Evolutionary conservation across 805 yeast species (phyloP).

Genomic region (Clavispora vitiphila): DNA sequence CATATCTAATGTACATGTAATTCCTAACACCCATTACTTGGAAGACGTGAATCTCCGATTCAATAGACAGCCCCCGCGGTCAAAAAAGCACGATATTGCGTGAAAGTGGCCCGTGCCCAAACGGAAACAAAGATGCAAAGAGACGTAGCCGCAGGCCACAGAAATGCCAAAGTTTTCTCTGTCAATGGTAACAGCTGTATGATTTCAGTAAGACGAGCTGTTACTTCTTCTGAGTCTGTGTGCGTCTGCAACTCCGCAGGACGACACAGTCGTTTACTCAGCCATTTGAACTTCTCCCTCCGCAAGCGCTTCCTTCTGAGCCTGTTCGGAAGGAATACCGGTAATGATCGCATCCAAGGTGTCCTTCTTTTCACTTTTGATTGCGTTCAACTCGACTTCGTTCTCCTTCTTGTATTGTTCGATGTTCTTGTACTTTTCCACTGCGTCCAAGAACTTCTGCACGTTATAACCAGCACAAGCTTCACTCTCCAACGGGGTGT

Average conservation of each 20-base stretch:
- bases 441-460: constrained; percentile 58
- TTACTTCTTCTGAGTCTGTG: too few species aligned
- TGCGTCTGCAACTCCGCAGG: neutral
- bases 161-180: neutral
- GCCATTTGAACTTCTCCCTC: constrained; percentile 3
- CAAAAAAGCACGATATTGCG: neutral
- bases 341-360: constrained; percentile 33
- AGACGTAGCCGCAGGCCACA: neutral
- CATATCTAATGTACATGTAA: neutral
- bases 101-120: neutral
- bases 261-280: neutral
- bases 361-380: constrained; percentile 33
- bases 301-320: constrained; percentile 7
- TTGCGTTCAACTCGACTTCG: constrained; percentile 39
- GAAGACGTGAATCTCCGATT: neutral
- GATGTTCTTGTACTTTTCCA: constrained; percentile 51
- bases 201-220: too few species aligned
- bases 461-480: constrained; percentile 85
- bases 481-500: constrained; percentile 81
- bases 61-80: neutral
- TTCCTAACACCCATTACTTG: neutral
- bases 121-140: neutral
- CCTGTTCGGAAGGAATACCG: constrained; percentile 23
- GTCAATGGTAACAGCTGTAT: too few species aligned
- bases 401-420: constrained; percentile 35